Percentiles rank a stretch among this genome's conserved stretches.
Evolutionary conservation across 352 stramenopile genomes (phyloP).

Genomic region (Albugo candida): DNA sequence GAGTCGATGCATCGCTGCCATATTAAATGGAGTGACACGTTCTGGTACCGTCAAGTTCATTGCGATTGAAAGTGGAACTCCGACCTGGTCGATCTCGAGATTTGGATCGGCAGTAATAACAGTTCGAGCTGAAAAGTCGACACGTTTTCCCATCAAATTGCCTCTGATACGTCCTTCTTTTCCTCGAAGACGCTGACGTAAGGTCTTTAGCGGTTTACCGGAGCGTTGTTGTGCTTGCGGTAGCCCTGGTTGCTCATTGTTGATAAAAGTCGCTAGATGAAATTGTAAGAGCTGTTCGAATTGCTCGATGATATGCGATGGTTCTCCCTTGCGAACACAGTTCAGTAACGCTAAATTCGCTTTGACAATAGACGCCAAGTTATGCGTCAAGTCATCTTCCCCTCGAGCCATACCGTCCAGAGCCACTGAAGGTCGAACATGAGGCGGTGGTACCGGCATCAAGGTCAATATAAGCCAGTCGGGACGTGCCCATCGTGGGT

Average conservation of each 20-base stretch:
- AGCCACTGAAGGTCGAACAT: slow-evolving; percentile 93
- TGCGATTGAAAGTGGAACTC: slow-evolving; percentile 94
- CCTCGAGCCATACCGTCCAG: slow-evolving; percentile 85
- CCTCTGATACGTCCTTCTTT: slow-evolving; percentile 98
- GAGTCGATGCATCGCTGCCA: slow-evolving; percentile 87
- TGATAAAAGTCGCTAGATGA: slow-evolving; percentile 85
- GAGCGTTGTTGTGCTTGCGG: slow-evolving; percentile 92
- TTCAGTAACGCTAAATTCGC: slow-evolving; percentile 91
- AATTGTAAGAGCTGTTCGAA: slow-evolving; percentile 77
- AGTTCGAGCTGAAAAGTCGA: slow-evolving; percentile 98
- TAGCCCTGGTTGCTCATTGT: slow-evolving; percentile 95
- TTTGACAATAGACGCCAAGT: slow-evolving; percentile 97
- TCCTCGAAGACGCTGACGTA: slow-evolving; percentile 88
- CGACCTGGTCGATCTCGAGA: slow-evolving; percentile 97
- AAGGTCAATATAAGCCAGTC: slow-evolving; percentile 98
- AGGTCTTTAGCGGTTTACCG: slow-evolving; percentile 95
- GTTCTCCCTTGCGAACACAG: slow-evolving; percentile 89
- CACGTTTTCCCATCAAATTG: slow-evolving; percentile 99
- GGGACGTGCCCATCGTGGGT: slow-evolving; percentile 87
- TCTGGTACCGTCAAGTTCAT: slow-evolving; percentile 98
- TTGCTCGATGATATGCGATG: slow-evolving; percentile 91
- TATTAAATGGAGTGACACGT: slow-evolving; percentile 98
- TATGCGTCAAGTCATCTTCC: slow-evolving; percentile 98
- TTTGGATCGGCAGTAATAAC: slow-evolving; percentile 99
- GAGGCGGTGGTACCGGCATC: slow-evolving; percentile 93